Conservation (phyloP, 2,329 filamentous ascomycete genomes). For the Ophiostoma australiae region DNA sequence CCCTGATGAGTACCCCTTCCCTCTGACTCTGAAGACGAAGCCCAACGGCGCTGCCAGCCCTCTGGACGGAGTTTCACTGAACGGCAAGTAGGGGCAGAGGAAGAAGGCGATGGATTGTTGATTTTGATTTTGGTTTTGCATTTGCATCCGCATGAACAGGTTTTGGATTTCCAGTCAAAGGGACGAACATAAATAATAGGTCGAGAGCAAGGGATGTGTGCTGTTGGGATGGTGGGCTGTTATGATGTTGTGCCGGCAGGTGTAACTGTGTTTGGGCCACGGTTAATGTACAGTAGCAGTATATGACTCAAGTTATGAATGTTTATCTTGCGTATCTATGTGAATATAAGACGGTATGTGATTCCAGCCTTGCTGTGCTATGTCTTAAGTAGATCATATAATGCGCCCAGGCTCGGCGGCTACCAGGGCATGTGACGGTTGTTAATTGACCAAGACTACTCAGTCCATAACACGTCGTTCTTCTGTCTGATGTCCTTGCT, state of each 20-base stretch:
- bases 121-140: not conserved
- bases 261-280: not conserved
- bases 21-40: constrained; percentile 53
- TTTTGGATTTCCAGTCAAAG: not conserved
- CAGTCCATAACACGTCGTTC: no score
- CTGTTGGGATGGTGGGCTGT: not conserved
- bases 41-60: constrained; percentile 41
- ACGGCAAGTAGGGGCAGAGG: constrained; percentile 35
- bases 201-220: not conserved
- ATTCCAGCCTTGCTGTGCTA: no score
- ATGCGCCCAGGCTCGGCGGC: no score
- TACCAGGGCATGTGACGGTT: no score
- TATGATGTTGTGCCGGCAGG: not conserved
- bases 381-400: no score
- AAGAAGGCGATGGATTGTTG: not conserved
- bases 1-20: constrained; percentile 63
- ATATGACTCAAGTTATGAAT: not conserved
- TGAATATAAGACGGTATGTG: no score
- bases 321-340: not conserved
- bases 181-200: not conserved
- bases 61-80: constrained; percentile 41
- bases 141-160: not conserved
- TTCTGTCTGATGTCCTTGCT: no score
- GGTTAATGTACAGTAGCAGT: not conserved
- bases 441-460: no score